Percentiles rank a stretch among this genome's conserved stretches.
Evolutionary conservation across 2,329 filamentous ascomycete genomes (phyloP).

Genomic region (Parastagonospora nodorum): DNA sequence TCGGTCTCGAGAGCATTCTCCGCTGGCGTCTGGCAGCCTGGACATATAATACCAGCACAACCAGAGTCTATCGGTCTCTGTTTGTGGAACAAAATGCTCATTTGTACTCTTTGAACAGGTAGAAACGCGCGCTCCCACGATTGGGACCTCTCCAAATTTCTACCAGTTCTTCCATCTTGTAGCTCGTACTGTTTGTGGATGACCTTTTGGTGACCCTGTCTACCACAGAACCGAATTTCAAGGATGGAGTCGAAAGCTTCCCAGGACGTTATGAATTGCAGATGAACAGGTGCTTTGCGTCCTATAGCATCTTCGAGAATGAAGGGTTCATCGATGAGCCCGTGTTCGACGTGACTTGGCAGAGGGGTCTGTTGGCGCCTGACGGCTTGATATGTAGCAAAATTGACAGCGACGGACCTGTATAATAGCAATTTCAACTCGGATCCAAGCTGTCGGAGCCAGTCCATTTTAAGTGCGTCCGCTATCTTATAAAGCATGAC

Average conservation of each 20-base stretch:
- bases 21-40: no score
- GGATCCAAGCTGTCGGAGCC: constrained; percentile 10
- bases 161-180: constrained; percentile 13
- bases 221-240: constrained; percentile 14
- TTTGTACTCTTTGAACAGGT: no score
- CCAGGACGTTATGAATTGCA: constrained; percentile 19
- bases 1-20: no score
- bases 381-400: constrained; percentile 9
- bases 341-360: constrained; percentile 7
- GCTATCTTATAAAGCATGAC: not conserved
- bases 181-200: constrained; percentile 13
- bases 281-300: constrained; percentile 18
- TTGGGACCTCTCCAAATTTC: no score
- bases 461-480: constrained; percentile 6
- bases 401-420: constrained; percentile 4
- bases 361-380: constrained; percentile 9
- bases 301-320: constrained; percentile 21
- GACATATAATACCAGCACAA: no score
- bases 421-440: constrained; percentile 11
- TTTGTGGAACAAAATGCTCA: no score
- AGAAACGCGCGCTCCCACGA: no score
- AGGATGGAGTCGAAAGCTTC: constrained; percentile 18
- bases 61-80: no score
- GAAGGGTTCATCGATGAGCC: constrained; percentile 15
- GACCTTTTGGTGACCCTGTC: constrained; percentile 14